Conservation (phyloP, 2,329 filamentous ascomycete genomes). For the Metarhizium anisopliae region DNA sequence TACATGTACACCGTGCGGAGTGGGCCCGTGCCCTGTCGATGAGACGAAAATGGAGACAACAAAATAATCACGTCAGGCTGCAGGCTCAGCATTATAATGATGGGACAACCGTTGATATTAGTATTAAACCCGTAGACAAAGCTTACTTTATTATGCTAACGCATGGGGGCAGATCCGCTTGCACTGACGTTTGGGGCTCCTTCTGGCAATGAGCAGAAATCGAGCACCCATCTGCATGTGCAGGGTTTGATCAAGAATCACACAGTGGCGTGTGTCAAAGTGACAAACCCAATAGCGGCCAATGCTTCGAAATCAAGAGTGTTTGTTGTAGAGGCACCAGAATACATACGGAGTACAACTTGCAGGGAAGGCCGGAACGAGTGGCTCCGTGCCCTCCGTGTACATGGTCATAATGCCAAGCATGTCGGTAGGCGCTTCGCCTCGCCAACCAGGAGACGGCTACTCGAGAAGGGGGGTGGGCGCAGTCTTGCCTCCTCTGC, state of each 20-base stretch:
- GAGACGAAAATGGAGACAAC: background rate
- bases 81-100: background rate
- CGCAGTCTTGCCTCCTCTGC: conserved; percentile 6
- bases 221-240: background rate
- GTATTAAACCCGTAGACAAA: background rate
- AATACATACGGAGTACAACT: background rate
- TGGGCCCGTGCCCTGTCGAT: background rate
- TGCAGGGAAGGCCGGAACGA: conserved; percentile 6
- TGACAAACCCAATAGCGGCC: background rate
- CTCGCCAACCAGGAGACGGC: conserved; percentile 14
- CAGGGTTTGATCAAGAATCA: background rate
- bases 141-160: too few relatives aligned
- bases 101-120: background rate
- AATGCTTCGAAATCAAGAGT: too few relatives aligned
- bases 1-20: background rate
- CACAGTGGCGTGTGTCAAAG: background rate
- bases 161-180: background rate
- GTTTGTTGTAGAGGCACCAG: too few relatives aligned
- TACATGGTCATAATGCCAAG: conserved; percentile 14
- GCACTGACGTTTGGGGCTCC: background rate
- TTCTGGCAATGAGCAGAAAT: background rate
- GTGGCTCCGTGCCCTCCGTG: conserved; percentile 13
- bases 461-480: conserved; percentile 5
- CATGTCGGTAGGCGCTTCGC: conserved; percentile 17
- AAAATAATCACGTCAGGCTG: background rate